Conservation (phyloP, 371 early-diverging fungal species). For the Lichtheimia hyalospora region DNA sequence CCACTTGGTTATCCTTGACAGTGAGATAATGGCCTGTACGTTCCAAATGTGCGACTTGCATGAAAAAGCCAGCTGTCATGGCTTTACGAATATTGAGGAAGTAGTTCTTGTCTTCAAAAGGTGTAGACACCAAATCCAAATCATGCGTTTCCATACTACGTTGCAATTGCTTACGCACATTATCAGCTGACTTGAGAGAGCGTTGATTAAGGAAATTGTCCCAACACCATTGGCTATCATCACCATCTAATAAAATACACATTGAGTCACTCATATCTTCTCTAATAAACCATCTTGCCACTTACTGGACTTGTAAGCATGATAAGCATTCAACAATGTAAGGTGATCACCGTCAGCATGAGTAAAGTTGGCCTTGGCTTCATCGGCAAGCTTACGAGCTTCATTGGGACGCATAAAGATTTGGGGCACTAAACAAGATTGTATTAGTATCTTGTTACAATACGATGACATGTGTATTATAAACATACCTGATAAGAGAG, state of each 20-base stretch:
- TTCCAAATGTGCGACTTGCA: constrained; percentile 96
- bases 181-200: constrained; percentile 88
- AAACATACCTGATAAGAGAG: constrained; percentile 72
- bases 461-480: background rate
- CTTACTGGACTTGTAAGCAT: constrained; percentile 77
- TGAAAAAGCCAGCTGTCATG: constrained; percentile 90
- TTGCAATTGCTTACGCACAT: constrained; percentile 87
- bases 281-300: background rate
- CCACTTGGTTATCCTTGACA: constrained; percentile 96
- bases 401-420: constrained; percentile 91
- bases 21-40: constrained; percentile 89
- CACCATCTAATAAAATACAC: constrained; percentile 15
- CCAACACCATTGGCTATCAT: constrained; percentile 86
- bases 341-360: constrained; percentile 93
- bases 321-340: constrained; percentile 92
- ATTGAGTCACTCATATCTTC: background rate
- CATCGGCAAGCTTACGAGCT: constrained; percentile 84
- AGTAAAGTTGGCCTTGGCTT: constrained; percentile 89
- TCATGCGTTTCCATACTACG: constrained; percentile 81
- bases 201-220: constrained; percentile 89
- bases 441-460: background rate
- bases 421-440: constrained; percentile 64
- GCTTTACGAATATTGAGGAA: constrained; percentile 88
- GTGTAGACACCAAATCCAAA: constrained; percentile 69
- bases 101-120: constrained; percentile 74